Conservation (phyloP, 495 filamentous ascomycete species). For the Aspergillus taichungensis region DNA sequence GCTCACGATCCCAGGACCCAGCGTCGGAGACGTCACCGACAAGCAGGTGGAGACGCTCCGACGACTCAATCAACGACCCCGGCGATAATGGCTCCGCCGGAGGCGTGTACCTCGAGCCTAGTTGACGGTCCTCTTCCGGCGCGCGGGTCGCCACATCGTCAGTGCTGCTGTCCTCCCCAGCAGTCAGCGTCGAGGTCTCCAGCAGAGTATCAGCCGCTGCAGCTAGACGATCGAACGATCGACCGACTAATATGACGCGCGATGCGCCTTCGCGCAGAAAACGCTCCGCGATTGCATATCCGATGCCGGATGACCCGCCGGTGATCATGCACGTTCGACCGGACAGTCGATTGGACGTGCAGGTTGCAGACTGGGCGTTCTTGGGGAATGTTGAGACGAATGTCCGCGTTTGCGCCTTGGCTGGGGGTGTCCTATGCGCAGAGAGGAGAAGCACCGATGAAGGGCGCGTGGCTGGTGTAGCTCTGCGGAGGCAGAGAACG, state of each 20-base stretch:
- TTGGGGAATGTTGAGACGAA: neutral
- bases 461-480: no score
- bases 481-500: no score
- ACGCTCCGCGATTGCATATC: conserved; percentile 55
- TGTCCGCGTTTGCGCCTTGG: neutral
- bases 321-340: conserved; percentile 50
- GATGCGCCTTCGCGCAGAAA: conserved; percentile 56
- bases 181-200: neutral
- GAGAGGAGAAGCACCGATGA: neutral
- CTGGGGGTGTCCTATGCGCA: no score
- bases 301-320: conserved; percentile 56
- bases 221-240: conserved; percentile 32
- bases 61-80: conserved; percentile 7
- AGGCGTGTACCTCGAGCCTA: no score
- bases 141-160: conserved; percentile 12
- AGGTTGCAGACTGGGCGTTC: neutral
- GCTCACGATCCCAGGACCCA: conserved; percentile 35
- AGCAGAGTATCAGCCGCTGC: conserved; percentile 22
- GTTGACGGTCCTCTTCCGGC: conserved; percentile 8
- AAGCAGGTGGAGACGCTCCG: conserved; percentile 22
- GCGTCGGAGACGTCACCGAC: conserved; percentile 40
- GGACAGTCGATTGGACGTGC: conserved; percentile 19
- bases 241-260: conserved; percentile 46
- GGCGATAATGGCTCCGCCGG: neutral
- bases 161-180: neutral